Conservation (phyloP, 495 filamentous ascomycete species). For the Lentithecium fluviatile region DNA sequence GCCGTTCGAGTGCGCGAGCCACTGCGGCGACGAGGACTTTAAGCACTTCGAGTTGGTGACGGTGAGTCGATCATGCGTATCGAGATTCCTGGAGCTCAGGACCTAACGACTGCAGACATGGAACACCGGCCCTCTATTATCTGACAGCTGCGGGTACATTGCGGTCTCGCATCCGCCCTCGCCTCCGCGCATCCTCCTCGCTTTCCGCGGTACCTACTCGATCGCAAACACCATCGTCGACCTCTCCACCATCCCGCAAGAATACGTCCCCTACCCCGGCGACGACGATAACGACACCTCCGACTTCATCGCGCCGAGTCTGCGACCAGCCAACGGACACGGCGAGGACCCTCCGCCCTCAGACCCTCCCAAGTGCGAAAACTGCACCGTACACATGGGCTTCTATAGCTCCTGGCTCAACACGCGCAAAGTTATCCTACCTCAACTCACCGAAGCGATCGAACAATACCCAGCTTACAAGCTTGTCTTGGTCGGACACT, state of each 20-base stretch:
- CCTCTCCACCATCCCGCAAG: slow-evolving; percentile 80
- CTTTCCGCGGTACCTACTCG: slow-evolving; percentile 93
- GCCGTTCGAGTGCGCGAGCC: slow-evolving; percentile 82
- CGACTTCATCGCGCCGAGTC: slow-evolving; percentile 7
- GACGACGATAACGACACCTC: slow-evolving; percentile 45
- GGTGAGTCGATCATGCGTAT: slow-evolving; percentile 41
- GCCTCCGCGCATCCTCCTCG: slow-evolving; percentile 70
- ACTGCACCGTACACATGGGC: slow-evolving; percentile 90
- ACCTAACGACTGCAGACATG: slow-evolving; percentile 58
- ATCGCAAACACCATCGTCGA: slow-evolving; percentile 87
- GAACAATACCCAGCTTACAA: slow-evolving; percentile 65
- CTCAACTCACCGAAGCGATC: slow-evolving; percentile 55
- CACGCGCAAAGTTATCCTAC: slow-evolving; percentile 63
- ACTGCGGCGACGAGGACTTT: slow-evolving; percentile 68
- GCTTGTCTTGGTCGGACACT: slow-evolving; percentile 82
- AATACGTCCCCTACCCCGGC: slow-evolving; percentile 82
- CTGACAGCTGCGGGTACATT: slow-evolving; percentile 92
- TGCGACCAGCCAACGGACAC: not conserved
- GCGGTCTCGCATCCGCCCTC: slow-evolving; percentile 71
- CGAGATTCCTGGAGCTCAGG: too few relatives aligned
- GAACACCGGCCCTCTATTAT: slow-evolving; percentile 83
- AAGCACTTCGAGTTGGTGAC: slow-evolving; percentile 71
- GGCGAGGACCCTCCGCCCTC: slow-evolving; percentile 23
- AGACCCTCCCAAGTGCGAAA: slow-evolving; percentile 54
- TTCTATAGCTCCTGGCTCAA: slow-evolving; percentile 81